Conservation (phyloP, 805 yeast genomes). For the Brettanomyces custersianus region DNA sequence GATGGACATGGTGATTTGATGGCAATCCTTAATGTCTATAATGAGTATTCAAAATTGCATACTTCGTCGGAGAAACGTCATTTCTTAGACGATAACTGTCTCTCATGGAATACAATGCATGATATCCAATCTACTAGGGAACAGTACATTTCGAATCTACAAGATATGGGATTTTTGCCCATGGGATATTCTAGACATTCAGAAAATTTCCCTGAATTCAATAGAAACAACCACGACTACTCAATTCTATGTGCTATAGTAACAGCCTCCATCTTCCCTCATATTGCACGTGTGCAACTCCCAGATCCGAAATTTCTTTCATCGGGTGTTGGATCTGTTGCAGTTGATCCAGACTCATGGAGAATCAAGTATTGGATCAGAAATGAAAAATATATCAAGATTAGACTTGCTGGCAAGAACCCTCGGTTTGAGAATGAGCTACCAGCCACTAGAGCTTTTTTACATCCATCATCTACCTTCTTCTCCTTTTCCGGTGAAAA, state of each 20-base stretch:
- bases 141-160: slow-evolving; percentile 62
- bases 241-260: slow-evolving; percentile 56
- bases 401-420: slow-evolving; percentile 5
- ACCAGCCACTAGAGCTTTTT: slow-evolving; percentile 65
- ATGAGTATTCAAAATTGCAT: slow-evolving; percentile 35
- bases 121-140: slow-evolving; percentile 64
- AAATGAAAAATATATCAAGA: slow-evolving; percentile 41
- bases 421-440: slow-evolving; percentile 18
- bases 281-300: slow-evolving; percentile 66
- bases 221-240: slow-evolving; percentile 42
- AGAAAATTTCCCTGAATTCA: slow-evolving; percentile 23
- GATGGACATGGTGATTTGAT: slow-evolving; percentile 68
- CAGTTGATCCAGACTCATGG: slow-evolving; percentile 75
- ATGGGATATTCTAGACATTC: slow-evolving; percentile 29
- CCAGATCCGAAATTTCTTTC: slow-evolving; percentile 74
- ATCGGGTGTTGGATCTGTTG: slow-evolving; percentile 71
- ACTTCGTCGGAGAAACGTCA: slow-evolving; percentile 26
- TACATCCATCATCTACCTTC: slow-evolving; percentile 79
- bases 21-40: slow-evolving; percentile 52
- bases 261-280: slow-evolving; percentile 79
- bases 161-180: slow-evolving; percentile 73
- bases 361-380: slow-evolving; percentile 66
- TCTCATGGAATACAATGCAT: slow-evolving; percentile 56
- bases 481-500: slow-evolving; percentile 33
- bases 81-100: slow-evolving; percentile 44